Percentiles rank a stretch among this genome's conserved stretches.
Evolutionary conservation across 768 basidiomycete genomes (phyloP).

Genomic region (Butyriboletus loyo): DNA sequence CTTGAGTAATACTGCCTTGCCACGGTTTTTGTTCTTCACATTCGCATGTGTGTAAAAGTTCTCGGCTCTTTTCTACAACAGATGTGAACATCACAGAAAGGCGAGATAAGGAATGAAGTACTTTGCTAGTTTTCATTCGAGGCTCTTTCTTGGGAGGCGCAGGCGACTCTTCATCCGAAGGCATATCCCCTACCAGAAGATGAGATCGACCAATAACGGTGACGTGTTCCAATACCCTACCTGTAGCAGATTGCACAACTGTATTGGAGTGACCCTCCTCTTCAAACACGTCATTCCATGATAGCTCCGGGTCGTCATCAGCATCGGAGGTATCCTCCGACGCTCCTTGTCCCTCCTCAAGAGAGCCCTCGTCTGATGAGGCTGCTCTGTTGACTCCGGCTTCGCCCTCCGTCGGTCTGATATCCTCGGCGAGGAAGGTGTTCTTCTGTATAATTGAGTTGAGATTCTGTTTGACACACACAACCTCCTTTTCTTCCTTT

Average conservation of each 20-base stretch:
- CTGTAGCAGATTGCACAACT: slow-evolving; percentile 12
- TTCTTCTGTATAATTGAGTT: slow-evolving; percentile 88
- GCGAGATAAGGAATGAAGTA: slow-evolving; percentile 23
- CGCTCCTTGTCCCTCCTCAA: slow-evolving; percentile 42
- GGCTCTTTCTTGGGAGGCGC: slow-evolving; percentile 50
- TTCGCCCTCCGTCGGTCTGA: slow-evolving; percentile 59
- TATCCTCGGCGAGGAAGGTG: slow-evolving; percentile 80
- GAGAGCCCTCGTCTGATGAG: slow-evolving; percentile 31
- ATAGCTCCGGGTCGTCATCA: slow-evolving; percentile 51
- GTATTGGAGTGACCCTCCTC: slow-evolving; percentile 38
- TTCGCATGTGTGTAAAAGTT: slow-evolving; percentile 88
- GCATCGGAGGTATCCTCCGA: slow-evolving; percentile 31
- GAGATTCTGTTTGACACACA: slow-evolving; percentile 82
- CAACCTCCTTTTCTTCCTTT: slow-evolving; percentile 36
- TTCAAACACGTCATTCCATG: slow-evolving; percentile 86
- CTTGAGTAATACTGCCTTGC: slow-evolving; percentile 59
- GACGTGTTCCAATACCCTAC: slow-evolving; percentile 12
- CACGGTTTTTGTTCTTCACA: slow-evolving; percentile 83
- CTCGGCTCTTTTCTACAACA: slow-evolving; percentile 70
- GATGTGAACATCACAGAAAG: slow-evolving; percentile 7
- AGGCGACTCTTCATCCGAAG: slow-evolving; percentile 35
- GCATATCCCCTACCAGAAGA: slow-evolving; percentile 25
- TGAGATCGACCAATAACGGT: slow-evolving; percentile 7
- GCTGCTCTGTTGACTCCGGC: slow-evolving; percentile 34
- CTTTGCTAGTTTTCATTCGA: slow-evolving; percentile 95